These are phyloP conservation scores for Gynandropsis gynandra DNA, from an alignment of 345 rosid genomes.

Conservation along the genomic window DNA sequence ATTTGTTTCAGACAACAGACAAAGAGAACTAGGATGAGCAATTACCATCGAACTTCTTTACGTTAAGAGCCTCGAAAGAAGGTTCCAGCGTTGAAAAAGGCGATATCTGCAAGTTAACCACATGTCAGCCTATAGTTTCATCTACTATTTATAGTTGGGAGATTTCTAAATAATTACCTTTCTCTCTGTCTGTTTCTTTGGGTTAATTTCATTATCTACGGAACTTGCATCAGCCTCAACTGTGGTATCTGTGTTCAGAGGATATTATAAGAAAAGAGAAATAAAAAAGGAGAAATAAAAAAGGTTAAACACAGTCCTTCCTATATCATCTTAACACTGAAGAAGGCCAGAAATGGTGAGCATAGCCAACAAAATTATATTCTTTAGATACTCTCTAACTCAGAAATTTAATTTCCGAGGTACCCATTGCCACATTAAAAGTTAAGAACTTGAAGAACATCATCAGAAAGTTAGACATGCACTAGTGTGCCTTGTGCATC, in stretches of 20 bases:
- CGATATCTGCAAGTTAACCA: constrained; percentile 55
- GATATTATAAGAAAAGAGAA: constrained; percentile 13
- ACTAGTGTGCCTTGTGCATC: not conserved
- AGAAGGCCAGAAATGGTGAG: not conserved
- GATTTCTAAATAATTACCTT: constrained; percentile 39
- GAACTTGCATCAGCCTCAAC: constrained; percentile 34
- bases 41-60: constrained; percentile 84
- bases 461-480: constrained; percentile 6
- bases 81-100: constrained; percentile 78
- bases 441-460: not conserved
- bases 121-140: constrained; percentile 22
- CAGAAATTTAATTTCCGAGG: not conserved
- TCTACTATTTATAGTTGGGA: not conserved
- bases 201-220: constrained; percentile 40
- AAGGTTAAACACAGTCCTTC: not conserved
- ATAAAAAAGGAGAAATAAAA: not conserved
- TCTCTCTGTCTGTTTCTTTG: constrained; percentile 59
- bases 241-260: constrained; percentile 32
- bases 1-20: constrained; percentile 16
- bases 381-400: not conserved
- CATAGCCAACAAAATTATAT: not conserved
- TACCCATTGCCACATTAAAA: not conserved
- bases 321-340: not conserved
- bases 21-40: constrained; percentile 15
- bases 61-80: constrained; percentile 78